Evolutionary conservation across 345 rosid species (phyloP).

Genomic region (Salix exigua): DNA sequence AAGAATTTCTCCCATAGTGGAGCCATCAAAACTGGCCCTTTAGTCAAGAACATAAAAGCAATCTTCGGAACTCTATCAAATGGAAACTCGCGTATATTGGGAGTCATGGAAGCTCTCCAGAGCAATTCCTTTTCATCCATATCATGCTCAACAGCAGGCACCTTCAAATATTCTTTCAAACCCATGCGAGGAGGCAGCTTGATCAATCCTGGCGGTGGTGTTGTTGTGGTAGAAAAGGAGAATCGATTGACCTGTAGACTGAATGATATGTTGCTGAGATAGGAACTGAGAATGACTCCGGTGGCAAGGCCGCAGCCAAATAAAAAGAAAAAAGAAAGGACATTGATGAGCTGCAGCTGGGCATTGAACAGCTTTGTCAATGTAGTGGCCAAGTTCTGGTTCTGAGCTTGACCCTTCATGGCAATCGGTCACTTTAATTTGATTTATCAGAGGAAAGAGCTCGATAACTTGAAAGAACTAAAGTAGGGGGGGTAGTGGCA

Average conservation of each 20-base stretch:
- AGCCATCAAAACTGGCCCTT: conserved; percentile 57
- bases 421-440: background rate
- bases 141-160: conserved; percentile 38
- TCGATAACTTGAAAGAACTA: background rate
- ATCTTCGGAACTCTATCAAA: conserved; percentile 43
- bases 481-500: background rate
- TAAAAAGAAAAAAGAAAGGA: conserved; percentile 19
- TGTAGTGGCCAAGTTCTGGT: background rate
- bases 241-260: background rate
- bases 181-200: conserved; percentile 7
- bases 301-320: conserved; percentile 20
- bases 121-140: conserved; percentile 64
- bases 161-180: conserved; percentile 34
- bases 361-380: conserved; percentile 1
- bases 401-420: conserved; percentile 11
- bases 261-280: conserved; percentile 13
- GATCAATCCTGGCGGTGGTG: background rate
- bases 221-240: conserved; percentile 1
- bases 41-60: conserved; percentile 75
- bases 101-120: conserved; percentile 42
- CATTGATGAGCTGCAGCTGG: conserved; percentile 8
- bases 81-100: conserved; percentile 36
- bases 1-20: conserved; percentile 75
- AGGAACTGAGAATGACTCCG: conserved; percentile 21
- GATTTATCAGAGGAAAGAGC: background rate